These are phyloP conservation scores for Coprinopsis cinerea DNA, from an alignment of 768 basidiomycete species.

Conservation along the genomic window DNA sequence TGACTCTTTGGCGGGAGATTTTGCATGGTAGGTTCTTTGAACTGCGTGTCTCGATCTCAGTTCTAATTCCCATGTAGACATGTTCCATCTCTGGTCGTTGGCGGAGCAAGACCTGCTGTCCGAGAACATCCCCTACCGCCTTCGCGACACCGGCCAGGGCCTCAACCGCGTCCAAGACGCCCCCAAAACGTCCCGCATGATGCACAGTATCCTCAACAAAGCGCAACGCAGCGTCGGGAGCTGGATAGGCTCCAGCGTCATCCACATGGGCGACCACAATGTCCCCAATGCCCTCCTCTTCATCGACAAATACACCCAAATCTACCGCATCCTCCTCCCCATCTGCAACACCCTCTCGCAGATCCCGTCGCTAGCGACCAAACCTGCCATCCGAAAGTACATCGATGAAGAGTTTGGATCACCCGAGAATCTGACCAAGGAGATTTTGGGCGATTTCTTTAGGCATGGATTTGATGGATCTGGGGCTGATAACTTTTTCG, in stretches of 20 bases:
- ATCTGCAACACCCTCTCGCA: slow-evolving; percentile 79
- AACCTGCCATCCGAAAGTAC: slow-evolving; percentile 67
- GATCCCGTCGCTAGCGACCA: slow-evolving; percentile 58
- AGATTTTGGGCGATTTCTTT: slow-evolving; percentile 82
- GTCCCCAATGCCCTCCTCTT: slow-evolving; percentile 83
- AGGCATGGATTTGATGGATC: slow-evolving; percentile 85
- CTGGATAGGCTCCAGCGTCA: slow-evolving; percentile 84
- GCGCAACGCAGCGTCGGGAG: slow-evolving; percentile 75
- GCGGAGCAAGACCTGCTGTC: slow-evolving; percentile 80
- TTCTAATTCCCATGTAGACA: slow-evolving; percentile 41
- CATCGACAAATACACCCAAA: slow-evolving; percentile 91
- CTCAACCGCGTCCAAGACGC: slow-evolving; percentile 83
- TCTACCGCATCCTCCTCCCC: slow-evolving; percentile 84
- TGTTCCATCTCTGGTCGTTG: slow-evolving; percentile 83
- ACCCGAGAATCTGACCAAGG: slow-evolving; percentile 56
- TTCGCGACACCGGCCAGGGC: slow-evolving; percentile 88
- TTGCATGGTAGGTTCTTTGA: slow-evolving; percentile 51
- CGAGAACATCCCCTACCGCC: slow-evolving; percentile 65
- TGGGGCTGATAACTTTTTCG: slow-evolving; percentile 88
- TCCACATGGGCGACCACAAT: slow-evolving; percentile 87
- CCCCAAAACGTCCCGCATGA: slow-evolving; percentile 86
- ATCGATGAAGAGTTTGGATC: slow-evolving; percentile 83
- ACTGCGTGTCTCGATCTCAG: neutral
- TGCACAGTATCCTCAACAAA: slow-evolving; percentile 81
- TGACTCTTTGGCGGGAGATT: slow-evolving; percentile 85